Percentiles rank a stretch among this genome's conserved stretches.
These are phyloP conservation scores for Microbotryum intermedium DNA, from an alignment of 1,284 basidiomycete genomes.

Conservation along the genomic window DNA sequence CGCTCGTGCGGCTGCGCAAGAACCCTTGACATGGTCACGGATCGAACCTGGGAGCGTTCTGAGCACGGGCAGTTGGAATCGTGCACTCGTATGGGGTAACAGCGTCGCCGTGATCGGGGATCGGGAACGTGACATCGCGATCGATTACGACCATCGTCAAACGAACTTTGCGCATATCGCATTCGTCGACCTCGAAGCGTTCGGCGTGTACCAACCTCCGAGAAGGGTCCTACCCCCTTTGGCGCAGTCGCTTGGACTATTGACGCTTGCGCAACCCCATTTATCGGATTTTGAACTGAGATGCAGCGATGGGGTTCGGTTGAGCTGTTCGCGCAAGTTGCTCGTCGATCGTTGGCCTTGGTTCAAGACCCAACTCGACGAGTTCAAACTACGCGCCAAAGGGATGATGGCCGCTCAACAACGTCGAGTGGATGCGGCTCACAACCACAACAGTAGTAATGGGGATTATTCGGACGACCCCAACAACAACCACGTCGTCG, in stretches of 20 bases:
- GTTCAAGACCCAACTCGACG: slow-evolving; percentile 60
- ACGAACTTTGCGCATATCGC: slow-evolving; percentile 86
- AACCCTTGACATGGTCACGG: slow-evolving; percentile 15
- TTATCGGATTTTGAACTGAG: slow-evolving; percentile 76
- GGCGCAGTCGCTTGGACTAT: slow-evolving; percentile 28
- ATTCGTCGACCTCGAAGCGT: slow-evolving; percentile 80
- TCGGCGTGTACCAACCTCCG: slow-evolving; percentile 84
- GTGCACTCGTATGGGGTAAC: slow-evolving; percentile 46
- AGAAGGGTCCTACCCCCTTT: slow-evolving; percentile 47
- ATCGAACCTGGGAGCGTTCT: slow-evolving; percentile 26
- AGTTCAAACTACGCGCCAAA: slow-evolving; percentile 16
- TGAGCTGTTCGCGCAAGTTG: slow-evolving; percentile 70
- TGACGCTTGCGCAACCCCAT: slow-evolving; percentile 39
- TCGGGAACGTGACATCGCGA: slow-evolving; percentile 70
- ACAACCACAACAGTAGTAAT: not conserved
- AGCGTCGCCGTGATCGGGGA: slow-evolving; percentile 84
- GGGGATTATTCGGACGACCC: not conserved
- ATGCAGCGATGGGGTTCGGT: slow-evolving; percentile 76
- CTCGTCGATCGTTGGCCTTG: slow-evolving; percentile 86
- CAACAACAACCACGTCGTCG: not conserved
- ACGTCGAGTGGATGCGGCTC: not conserved
- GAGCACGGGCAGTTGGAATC: slow-evolving; percentile 33
- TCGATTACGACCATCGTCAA: slow-evolving; percentile 56
- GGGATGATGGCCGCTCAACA: slow-evolving; percentile 9
- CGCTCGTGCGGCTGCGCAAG: slow-evolving; percentile 3